Base-by-base conservation (phyloP, 768 basidiomycete species). In the Tulasnella calospora region DNA sequence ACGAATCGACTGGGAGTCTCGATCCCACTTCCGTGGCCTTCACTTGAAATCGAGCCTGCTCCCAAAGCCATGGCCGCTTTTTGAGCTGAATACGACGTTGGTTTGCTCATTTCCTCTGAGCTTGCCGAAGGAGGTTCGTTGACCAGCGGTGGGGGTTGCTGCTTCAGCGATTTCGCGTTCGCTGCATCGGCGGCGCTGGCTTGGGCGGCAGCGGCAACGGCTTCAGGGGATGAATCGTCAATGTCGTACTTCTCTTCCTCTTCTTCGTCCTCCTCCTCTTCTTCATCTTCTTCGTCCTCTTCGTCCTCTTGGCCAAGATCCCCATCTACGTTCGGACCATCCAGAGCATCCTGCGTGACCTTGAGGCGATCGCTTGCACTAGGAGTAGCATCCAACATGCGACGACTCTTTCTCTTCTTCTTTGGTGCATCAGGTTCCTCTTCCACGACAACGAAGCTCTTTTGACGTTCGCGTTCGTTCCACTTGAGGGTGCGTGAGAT, bases 381-480 rank as follows among this genome's bases (percentile, higher is more conserved):
- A 30, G 74, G 61, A 27, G 70, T 73, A 17, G 76, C 71, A 38
- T 81, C 79, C 75, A 67, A 33, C 41, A 76, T 73, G 33, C 44
- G 35, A 10, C 79, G 71, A 35, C 70, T 51, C 35, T 57, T 41
- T 47, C 51, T 78, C 55, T 78, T 79, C 78, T 79, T 78, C 81
- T 72, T 79, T 15, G 81, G 79, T 80, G 89, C 89, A 21, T 85
- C 82, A 0, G 92, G 90, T 41, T 89, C 91, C 82, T 98, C 96
- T 83, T 99, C 98, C 33, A 99, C 95, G 27, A 99, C 94, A 61
- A 99, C 98, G 81, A 99, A 99, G 8, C 96, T 98, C 83, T 99
- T 99, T 83, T 99, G 98, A 70, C 98, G 90, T 85, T 99, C 95
- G 33, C 97, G 91, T 84, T 99, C 97, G 85, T 99, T 99, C 98